Conservation (phyloP, 495 filamentous ascomycete species). For the Clohesyomyces aquaticus region DNA sequence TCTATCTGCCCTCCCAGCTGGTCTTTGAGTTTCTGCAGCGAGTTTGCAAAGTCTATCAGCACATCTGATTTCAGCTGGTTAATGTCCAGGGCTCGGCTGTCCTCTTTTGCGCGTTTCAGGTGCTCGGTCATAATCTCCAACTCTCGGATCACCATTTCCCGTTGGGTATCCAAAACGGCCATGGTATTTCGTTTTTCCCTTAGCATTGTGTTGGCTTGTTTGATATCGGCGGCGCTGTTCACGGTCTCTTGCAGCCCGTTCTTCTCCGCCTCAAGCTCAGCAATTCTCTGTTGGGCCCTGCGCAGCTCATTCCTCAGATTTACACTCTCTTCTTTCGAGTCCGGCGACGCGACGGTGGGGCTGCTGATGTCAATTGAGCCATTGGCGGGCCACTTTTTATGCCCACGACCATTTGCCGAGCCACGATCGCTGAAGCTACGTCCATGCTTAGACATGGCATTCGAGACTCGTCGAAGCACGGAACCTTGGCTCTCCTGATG, state of each 20-base stretch:
- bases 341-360: conserved; percentile 66
- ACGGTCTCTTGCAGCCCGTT: conserved; percentile 56
- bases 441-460: conserved; percentile 83
- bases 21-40: conserved; percentile 83
- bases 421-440: conserved; percentile 81
- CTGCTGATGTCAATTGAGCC: conserved; percentile 78
- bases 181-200: conserved; percentile 95
- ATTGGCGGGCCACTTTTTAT: conserved; percentile 74
- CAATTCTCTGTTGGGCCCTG: conserved; percentile 76
- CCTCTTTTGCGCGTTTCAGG: conserved; percentile 68
- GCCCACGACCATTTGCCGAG: conserved; percentile 50
- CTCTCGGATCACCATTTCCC: conserved; percentile 92
- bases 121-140: conserved; percentile 84
- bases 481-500: conserved; percentile 63
- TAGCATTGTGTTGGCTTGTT: conserved; percentile 81
- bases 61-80: conserved; percentile 73
- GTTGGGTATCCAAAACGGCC: conserved; percentile 90
- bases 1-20: conserved; percentile 77
- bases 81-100: conserved; percentile 49
- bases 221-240: conserved; percentile 74
- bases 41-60: conserved; percentile 84
- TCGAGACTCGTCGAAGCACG: conserved; percentile 85
- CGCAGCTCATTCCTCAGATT: conserved; percentile 77
- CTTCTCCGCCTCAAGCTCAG: conserved; percentile 76
- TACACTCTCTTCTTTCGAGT: conserved; percentile 70